Evolutionary conservation across 345 rosid species (phyloP).

Genomic region (Erodium maritimum): DNA sequence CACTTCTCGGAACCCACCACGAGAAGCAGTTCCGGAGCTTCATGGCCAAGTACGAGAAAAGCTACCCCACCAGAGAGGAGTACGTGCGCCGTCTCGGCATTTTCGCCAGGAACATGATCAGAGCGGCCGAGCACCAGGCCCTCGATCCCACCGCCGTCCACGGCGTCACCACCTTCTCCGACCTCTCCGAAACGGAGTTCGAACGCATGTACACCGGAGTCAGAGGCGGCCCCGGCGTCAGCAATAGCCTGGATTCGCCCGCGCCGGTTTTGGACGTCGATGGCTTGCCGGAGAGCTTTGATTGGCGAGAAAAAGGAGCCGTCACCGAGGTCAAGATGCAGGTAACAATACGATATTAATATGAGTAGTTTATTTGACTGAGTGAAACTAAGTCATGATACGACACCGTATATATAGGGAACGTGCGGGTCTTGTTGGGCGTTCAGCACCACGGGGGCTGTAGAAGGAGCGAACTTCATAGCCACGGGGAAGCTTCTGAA

Average conservation of each 20-base stretch:
- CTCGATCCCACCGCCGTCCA: slow-evolving; percentile 68
- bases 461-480: slow-evolving; percentile 71
- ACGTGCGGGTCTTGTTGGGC: slow-evolving; percentile 94
- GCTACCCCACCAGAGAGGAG: slow-evolving; percentile 50
- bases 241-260: not conserved
- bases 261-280: slow-evolving; percentile 21
- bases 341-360: slow-evolving; percentile 17
- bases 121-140: slow-evolving; percentile 70
- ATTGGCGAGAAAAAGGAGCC: slow-evolving; percentile 84
- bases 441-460: slow-evolving; percentile 79
- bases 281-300: slow-evolving; percentile 62
- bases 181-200: slow-evolving; percentile 68
- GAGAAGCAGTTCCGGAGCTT: slow-evolving; percentile 47
- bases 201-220: slow-evolving; percentile 50
- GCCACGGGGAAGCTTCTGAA: slow-evolving; percentile 69
- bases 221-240: slow-evolving; percentile 8
- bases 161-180: slow-evolving; percentile 74
- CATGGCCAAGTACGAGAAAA: slow-evolving; percentile 44
- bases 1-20: no score
- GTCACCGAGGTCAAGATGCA: slow-evolving; percentile 80
- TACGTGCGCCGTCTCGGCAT: slow-evolving; percentile 58
- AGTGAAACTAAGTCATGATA: not conserved
- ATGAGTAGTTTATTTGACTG: not conserved
- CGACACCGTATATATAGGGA: slow-evolving; percentile 32
- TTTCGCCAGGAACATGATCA: slow-evolving; percentile 52